A percentile compares a stretch with the other conserved stretches of the same genome.
Conservation (phyloP, 805 yeast species). For the Nakazawaea wickerhamii region DNA sequence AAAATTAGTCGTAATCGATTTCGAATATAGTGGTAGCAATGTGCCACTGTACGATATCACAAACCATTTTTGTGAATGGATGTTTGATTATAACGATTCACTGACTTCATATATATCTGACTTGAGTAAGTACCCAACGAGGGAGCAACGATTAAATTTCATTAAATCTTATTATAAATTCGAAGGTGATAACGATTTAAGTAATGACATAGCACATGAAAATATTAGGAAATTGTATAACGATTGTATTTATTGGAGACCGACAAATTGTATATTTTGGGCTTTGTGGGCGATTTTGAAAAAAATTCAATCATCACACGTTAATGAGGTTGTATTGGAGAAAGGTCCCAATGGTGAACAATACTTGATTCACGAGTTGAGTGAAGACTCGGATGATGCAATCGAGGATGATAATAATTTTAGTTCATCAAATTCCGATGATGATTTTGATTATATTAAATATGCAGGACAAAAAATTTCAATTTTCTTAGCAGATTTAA, state of each 20-base stretch:
- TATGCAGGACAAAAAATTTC: constrained; percentile 74
- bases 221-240: constrained; percentile 45
- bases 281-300: constrained; percentile 89
- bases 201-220: constrained; percentile 23
- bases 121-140: constrained; percentile 56
- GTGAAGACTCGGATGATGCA: constrained; percentile 21
- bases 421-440: constrained; percentile 30
- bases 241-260: constrained; percentile 73
- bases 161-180: constrained; percentile 75
- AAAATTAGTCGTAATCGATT: constrained; percentile 88
- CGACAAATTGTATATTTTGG: constrained; percentile 78
- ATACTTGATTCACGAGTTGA: constrained; percentile 29
- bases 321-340: constrained; percentile 26
- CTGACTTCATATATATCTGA: constrained; percentile 48
- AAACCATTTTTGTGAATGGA: constrained; percentile 96
- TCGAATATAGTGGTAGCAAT: constrained; percentile 92
- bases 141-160: constrained; percentile 63
- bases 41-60: constrained; percentile 86
- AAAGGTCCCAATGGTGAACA: constrained; percentile 54
- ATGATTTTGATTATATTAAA: constrained; percentile 70
- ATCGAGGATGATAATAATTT: constrained; percentile 22
- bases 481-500: constrained; percentile 68
- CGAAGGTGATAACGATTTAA: constrained; percentile 23
- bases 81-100: constrained; percentile 81
- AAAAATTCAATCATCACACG: constrained; percentile 25